Evolutionary conservation across 148 eudicot species (phyloP).

Genomic region (Rhododendron simsii): DNA sequence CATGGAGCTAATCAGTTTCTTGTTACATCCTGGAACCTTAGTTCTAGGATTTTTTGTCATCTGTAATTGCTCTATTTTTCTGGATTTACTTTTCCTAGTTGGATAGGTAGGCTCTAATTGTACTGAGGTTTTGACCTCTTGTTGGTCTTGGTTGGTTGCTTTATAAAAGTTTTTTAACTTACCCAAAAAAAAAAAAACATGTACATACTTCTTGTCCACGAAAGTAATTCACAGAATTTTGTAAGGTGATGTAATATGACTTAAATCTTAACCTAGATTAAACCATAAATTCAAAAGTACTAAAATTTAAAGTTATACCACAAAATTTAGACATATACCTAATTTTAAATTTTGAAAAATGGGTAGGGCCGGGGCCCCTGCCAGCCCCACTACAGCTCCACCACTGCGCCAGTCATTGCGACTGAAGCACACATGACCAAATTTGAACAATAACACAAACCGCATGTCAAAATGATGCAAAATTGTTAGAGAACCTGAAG

Average conservation of each 20-base stretch:
- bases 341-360: not conserved
- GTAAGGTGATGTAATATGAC: not conserved
- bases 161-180: no score
- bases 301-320: not conserved
- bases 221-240: not conserved
- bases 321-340: no score
- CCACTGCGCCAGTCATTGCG: not conserved
- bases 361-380: not conserved
- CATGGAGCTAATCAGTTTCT: no score
- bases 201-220: not conserved
- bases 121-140: no score
- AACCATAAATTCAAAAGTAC: not conserved
- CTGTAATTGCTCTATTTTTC: no score
- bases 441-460: not conserved
- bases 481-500: constrained; percentile 59
- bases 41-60: no score
- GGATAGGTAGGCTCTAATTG: no score
- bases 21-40: no score
- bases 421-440: not conserved
- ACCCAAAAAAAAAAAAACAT: no score
- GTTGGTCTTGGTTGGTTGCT: no score
- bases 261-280: not conserved
- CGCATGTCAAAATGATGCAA: not conserved
- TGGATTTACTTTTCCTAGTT: no score
- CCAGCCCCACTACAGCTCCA: not conserved